These are phyloP conservation scores for Trichoderma pleuroti DNA, from an alignment of 2,329 filamentous ascomycete genomes.

Conservation along the genomic window DNA sequence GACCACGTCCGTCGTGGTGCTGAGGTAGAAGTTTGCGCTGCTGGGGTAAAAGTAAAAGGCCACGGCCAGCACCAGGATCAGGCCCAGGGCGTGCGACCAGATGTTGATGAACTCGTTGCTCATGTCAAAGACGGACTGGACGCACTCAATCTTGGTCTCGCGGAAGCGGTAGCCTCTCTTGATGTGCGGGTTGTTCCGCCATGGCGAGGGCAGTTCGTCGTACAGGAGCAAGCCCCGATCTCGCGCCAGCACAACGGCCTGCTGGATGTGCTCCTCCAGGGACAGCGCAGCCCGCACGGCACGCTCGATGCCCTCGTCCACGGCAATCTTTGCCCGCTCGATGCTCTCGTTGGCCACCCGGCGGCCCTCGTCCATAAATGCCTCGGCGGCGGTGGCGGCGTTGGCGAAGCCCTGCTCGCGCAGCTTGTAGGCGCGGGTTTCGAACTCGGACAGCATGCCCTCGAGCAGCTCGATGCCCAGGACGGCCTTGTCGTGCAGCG, in stretches of 20 bases:
- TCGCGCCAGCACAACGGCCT: constrained; percentile 69
- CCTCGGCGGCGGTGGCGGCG: constrained; percentile 63
- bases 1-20: constrained; percentile 82
- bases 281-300: constrained; percentile 79
- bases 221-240: constrained; percentile 83
- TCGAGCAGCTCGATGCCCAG: constrained; percentile 86
- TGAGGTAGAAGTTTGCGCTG: constrained; percentile 79
- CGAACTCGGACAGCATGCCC: constrained; percentile 78
- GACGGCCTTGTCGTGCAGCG: constrained; percentile 85
- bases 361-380: constrained; percentile 72
- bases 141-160: constrained; percentile 84
- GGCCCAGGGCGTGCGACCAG: constrained; percentile 88
- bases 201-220: constrained; percentile 84
- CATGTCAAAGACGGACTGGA: constrained; percentile 75
- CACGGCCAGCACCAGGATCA: constrained; percentile 81
- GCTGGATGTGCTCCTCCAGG: constrained; percentile 79
- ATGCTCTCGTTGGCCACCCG: constrained; percentile 78
- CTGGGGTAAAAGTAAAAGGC: constrained; percentile 96
- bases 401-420: constrained; percentile 70
- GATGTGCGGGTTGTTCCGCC: constrained; percentile 95
- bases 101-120: constrained; percentile 98
- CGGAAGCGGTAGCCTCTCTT: constrained; percentile 87
- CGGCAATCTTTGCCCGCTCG: constrained; percentile 68
- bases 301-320: constrained; percentile 77
- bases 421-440: constrained; percentile 75